phyloP scores from a whole-genome alignment of 805 yeast species.

The Monosporozyma siamensis region DNA sequence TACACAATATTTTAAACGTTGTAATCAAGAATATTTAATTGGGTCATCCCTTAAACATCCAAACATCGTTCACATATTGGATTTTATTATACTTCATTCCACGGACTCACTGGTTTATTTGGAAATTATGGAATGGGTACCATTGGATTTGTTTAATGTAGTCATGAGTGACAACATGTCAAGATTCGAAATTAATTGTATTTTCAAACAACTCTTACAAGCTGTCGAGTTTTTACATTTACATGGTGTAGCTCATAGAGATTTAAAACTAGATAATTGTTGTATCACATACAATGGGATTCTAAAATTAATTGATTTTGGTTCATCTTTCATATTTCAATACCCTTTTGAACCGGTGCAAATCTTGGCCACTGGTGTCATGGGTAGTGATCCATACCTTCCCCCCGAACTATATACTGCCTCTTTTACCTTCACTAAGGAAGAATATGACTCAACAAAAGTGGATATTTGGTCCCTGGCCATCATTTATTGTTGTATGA shows the following conservation, averaged over 20 bases:
- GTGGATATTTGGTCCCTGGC: constrained; percentile 83
- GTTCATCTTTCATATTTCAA: constrained; percentile 71
- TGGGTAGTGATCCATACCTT: constrained; percentile 78
- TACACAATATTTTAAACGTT: constrained; percentile 72
- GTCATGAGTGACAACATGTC: constrained; percentile 81
- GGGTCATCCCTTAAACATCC: constrained; percentile 77
- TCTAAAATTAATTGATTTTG: constrained; percentile 71
- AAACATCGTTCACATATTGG: constrained; percentile 68
- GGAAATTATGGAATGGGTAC: constrained; percentile 81
- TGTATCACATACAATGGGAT: constrained; percentile 67
- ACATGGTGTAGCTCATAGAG: constrained; percentile 75
- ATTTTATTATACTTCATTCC: constrained; percentile 47
- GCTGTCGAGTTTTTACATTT: constrained; percentile 69
- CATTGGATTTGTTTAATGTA: constrained; percentile 73
- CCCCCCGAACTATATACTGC: constrained; percentile 62
- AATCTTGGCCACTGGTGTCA: constrained; percentile 63
- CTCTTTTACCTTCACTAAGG: background rate
- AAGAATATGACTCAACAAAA: constrained; percentile 55
- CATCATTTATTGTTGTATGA: constrained; percentile 79
- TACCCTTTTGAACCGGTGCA: constrained; percentile 56
- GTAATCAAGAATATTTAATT: constrained; percentile 77
- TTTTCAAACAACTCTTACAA: constrained; percentile 59
- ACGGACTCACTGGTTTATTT: no score
- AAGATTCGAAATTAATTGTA: constrained; percentile 71
- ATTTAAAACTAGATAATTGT: constrained; percentile 74